Evolutionary conservation across 163 green algal genomes (phyloP), one percentile per base, ranked within the genome.

Genomic region (Chlorella variabilis): DNA sequence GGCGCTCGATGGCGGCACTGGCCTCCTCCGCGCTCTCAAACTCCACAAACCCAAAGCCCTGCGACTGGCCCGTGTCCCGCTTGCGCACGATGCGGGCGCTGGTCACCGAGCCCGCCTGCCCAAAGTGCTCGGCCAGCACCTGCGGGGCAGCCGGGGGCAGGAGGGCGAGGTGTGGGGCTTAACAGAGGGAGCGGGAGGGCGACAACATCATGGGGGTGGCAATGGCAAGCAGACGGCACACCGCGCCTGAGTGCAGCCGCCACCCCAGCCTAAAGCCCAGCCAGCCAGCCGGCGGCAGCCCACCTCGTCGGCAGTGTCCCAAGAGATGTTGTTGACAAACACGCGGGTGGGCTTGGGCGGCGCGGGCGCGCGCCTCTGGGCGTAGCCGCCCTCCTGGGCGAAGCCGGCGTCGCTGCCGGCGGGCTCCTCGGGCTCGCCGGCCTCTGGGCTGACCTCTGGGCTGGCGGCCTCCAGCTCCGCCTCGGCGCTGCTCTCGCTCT

Each of bases 21-120:
- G 94, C 93, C 90, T 96, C 91, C 80, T 96, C 93, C 3, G 91
- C 89, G 25, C 84, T 93, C 87, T 98, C 93, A 66, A 95, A 97
- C 87, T 98, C 94, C 51, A 98, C 94, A 67, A 98, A 97, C 33
- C 94, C 94, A 90, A 94, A 98, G 59, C 94, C 94, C 86, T 39
- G 8, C 4, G 59, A 67, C 7, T 38, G 3, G 59, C 59, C 59
- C 20, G 6, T 13, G 59, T 67, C 59, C 59, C 29, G 59, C 59
- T 38, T 67, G 59, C 59, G 59, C n/a, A 38, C 59, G 6, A 67
- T 38, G n/a, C 59, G 59, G 8, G 59, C 29, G n/a, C 27, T 39
- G n/a, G 4, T 11, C 59, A 67, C n/a, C 8, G 59, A 27, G 27
- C 59, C 59, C 8, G 15, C 9, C 59, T 38, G 59, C 20, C n/a